Evolutionary conservation across 805 yeast species (phyloP), one percentile per base, ranked within the genome.

Genomic region (Ogataea allantospora): DNA sequence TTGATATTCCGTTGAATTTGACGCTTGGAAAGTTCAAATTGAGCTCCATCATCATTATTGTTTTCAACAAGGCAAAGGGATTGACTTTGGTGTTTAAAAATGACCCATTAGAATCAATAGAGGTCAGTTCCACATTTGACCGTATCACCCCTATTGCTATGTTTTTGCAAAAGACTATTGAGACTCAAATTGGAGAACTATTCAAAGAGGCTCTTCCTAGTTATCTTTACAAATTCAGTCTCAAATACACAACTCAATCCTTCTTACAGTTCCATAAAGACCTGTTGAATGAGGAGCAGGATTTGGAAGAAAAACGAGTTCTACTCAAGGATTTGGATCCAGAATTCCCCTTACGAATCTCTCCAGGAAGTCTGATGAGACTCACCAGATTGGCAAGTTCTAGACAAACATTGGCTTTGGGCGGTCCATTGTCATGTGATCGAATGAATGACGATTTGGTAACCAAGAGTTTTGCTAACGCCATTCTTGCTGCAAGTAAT

Each of bases 121-220:
- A 78, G 50, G 95, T 88, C 10, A 77, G 80, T 45, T 84, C 95
- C 5, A 82, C 95, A n/a, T 88, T 88, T 60, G 95, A 88, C 62
- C 77, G 80, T 27, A 83, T 88, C 29, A 83, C 83, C 34, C 88
- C 88, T 1, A 76, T 88, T 50, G 93, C 95, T n/a, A 74, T 78
- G 42, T 84, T 86, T 49, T 62, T 88, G 44, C 95, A 88, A 55
- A 74, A 75, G 30, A 93, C 87, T 56, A 88, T 88, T 43, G 95
- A 88, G 56, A 73, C 69, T 37, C 93, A 85, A 57, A 80, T 88
- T 22, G 66, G 95, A 36, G 86, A 82, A 35, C 66, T 88, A 44
- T 88, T 88, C 62, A 70, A 93, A 44, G 96, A 88, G 55, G 83
- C 87, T 35, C 69, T 88, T 37, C 96, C 96, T 2, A 78, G 87